Evolutionary conservation across 768 basidiomycete species (phyloP), one percentile per base, ranked within the genome.

Genomic region (Suillus luteus): DNA sequence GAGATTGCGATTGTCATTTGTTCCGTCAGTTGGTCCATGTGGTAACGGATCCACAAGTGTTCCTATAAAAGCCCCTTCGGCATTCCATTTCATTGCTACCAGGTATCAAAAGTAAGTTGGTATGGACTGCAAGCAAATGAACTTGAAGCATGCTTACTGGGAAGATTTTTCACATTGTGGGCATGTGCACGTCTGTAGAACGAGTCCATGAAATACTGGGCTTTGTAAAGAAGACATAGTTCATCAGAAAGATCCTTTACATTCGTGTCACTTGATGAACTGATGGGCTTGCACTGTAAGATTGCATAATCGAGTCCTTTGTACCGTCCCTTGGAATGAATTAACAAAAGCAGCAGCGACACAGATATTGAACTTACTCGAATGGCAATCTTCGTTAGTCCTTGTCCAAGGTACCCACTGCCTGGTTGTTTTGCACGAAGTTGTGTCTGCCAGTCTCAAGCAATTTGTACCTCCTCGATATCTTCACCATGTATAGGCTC

Each of bases 211-310:
- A 24, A 49, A 5, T 49, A 49, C 14, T 49, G 24, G 48, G 48
- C 48, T 24, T 49, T 49, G 48, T 49, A 2, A 1, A 49, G 48
- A 24, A 49, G 48, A 67, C 48, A 49, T 49, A 49, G 48, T 49
- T 49, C 22, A 14, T 49, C 22, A 2, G 48, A 49, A 14, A 49
- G 48, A 49, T 49, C 48, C 6, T 49, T 49, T 2, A 49, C 5
- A 1, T 49, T 49, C 0, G 22, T 49, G 48, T 49, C 2, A 49
- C 48, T 49, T 6, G 12, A 49, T 7, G 48, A 49, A 7, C 11
- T 49, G 48, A 49, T 24, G 2, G 48, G 22, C 48, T 49, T 49
- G 48, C 48, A 12, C 12, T 48, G n/a, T 46, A 46, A 9, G 44
- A 46, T 46, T 46, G 44, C 44, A 48, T 48, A 48, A 48, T 48